Conservation (phyloP, 345 rosid genomes). For the Noccaea bulbosa region DNA sequence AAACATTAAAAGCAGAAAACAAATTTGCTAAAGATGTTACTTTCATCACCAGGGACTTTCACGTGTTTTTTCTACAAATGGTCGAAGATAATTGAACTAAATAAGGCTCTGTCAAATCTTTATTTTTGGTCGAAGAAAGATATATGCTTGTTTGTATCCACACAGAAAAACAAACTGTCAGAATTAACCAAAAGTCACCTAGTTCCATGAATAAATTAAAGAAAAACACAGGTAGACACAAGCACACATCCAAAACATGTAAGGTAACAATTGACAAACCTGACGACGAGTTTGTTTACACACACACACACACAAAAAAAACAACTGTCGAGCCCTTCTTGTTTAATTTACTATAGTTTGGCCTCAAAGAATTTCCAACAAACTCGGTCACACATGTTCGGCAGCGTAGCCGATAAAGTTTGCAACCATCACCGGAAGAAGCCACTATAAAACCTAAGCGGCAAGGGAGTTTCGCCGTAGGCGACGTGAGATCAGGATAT, state of each 20-base stretch:
- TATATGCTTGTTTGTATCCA: constrained; percentile 21
- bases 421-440: neutral
- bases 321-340: constrained; percentile 7
- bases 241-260: constrained; percentile 27
- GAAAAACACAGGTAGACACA: constrained; percentile 28
- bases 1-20: neutral
- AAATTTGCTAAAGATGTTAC: neutral
- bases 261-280: constrained; percentile 9
- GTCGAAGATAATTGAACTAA: constrained; percentile 27
- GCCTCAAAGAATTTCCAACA: neutral
- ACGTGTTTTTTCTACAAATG: constrained; percentile 15
- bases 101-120: neutral
- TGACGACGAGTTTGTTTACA: neutral
- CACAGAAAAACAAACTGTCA: constrained; percentile 1
- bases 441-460: neutral
- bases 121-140: constrained; percentile 1
- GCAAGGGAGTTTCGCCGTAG: neutral
- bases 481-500: too few species aligned
- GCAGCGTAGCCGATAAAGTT: neutral
- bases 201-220: constrained; percentile 30
- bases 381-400: neutral
- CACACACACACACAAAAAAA: too few species aligned
- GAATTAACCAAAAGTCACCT: constrained; percentile 25
- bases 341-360: constrained; percentile 16
- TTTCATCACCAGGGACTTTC: constrained; percentile 25